A percentile compares a stretch with the other conserved stretches of the same genome.
Conservation (phyloP, 768 basidiomycete species). For the Rhizopogon sp. region DNA sequence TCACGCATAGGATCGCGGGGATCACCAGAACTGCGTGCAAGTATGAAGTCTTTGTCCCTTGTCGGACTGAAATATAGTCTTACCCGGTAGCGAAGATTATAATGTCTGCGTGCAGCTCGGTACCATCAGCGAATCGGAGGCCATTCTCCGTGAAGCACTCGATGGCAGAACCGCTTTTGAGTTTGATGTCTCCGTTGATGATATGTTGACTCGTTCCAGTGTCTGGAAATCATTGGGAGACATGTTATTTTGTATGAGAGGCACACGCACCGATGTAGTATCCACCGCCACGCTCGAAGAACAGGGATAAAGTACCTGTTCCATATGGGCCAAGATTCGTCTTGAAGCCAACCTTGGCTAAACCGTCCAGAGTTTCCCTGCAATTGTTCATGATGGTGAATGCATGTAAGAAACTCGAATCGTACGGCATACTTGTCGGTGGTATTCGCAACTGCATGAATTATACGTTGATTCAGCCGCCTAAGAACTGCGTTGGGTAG, state of each 20-base stretch:
- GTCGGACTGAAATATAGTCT: not conserved
- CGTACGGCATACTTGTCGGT: slow-evolving; percentile 19
- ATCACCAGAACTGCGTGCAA: slow-evolving; percentile 43
- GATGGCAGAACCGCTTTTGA: slow-evolving; percentile 39
- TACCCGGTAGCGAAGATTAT: slow-evolving; percentile 30
- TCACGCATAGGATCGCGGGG: slow-evolving; percentile 33
- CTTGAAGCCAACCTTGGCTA: slow-evolving; percentile 34
- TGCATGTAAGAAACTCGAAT: not conserved
- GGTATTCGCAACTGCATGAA: slow-evolving; percentile 14
- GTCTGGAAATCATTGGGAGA: slow-evolving; percentile 14
- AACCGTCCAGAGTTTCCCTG: slow-evolving; percentile 33
- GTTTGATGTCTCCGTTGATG: slow-evolving; percentile 43
- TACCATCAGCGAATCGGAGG: slow-evolving; percentile 24
- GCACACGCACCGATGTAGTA: slow-evolving; percentile 33
- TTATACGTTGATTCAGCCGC: slow-evolving; percentile 15
- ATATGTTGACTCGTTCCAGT: slow-evolving; percentile 39
- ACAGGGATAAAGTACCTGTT: slow-evolving; percentile 27
- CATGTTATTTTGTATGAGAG: not conserved
- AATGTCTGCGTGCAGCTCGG: slow-evolving; percentile 27
- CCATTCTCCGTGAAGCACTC: slow-evolving; percentile 25
- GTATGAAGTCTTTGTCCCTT: slow-evolving; percentile 20
- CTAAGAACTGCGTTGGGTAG: slow-evolving; percentile 14
- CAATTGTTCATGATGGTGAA: not conserved
- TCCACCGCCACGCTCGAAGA: slow-evolving; percentile 28
- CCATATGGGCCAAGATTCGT: slow-evolving; percentile 29